phyloP scores from a whole-genome alignment of 2,329 filamentous ascomycete species.

The Cercospora citrullina region DNA sequence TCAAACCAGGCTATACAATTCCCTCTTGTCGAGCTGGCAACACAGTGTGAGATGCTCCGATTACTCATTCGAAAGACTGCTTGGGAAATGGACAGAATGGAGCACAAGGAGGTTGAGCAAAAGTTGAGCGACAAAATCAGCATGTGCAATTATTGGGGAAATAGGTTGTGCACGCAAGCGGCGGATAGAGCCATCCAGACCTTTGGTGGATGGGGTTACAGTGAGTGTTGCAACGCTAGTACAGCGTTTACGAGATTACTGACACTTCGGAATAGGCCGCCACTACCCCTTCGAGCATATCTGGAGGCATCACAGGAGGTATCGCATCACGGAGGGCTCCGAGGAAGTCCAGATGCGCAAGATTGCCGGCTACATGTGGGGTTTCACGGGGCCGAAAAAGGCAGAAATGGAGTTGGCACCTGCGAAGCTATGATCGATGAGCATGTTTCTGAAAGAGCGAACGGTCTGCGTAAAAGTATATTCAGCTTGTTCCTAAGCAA shows the following conservation, averaged over 20 bases:
- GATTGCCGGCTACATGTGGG: constrained; percentile 61
- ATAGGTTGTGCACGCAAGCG: constrained; percentile 60
- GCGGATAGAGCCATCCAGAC: constrained; percentile 65
- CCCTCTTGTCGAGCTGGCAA: constrained; percentile 62
- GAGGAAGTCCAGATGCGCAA: constrained; percentile 69
- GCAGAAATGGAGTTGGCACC: constrained; percentile 24
- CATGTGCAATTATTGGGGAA: constrained; percentile 68
- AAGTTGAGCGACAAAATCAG: constrained; percentile 61
- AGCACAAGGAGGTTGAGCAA: constrained; percentile 57
- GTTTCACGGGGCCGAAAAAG: constrained; percentile 51
- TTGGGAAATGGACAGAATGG: constrained; percentile 60
- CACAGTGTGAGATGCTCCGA: constrained; percentile 63
- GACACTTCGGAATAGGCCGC: constrained; percentile 32
- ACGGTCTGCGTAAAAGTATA: no score
- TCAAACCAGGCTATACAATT: constrained; percentile 65
- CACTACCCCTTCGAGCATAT: constrained; percentile 65
- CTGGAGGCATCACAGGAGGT: constrained; percentile 63
- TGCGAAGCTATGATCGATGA: constrained; percentile 22
- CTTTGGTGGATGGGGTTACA: constrained; percentile 61
- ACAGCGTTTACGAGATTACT: background rate
- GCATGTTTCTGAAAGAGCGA: no score
- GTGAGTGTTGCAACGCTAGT: constrained; percentile 20
- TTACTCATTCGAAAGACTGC: constrained; percentile 63
- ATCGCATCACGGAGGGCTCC: constrained; percentile 64
- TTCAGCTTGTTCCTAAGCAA: no score